A percentile compares a stretch with the other conserved stretches of the same genome.
These are phyloP conservation scores for Monosporozyma aerobia DNA, from an alignment of 805 yeast species.

Conservation along the genomic window DNA sequence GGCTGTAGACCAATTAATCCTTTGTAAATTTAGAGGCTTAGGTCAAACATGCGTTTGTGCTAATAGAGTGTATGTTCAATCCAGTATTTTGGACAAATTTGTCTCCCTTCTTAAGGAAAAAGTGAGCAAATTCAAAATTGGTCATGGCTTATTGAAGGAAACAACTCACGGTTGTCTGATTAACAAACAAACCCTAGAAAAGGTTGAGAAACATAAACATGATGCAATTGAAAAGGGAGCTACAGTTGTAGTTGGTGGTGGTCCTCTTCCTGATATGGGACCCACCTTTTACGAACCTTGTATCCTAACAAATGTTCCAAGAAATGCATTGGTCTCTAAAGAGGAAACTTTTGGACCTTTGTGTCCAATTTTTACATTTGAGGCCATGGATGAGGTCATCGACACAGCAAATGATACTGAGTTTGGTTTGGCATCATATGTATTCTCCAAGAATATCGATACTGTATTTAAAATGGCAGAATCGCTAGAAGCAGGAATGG, in stretches of 20 bases:
- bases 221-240: constrained; percentile 53
- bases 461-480: constrained; percentile 46
- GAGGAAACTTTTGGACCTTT: constrained; percentile 65
- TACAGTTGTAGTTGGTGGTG: constrained; percentile 41
- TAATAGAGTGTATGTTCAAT: constrained; percentile 49
- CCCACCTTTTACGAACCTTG: constrained; percentile 47
- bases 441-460: constrained; percentile 44
- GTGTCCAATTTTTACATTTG: constrained; percentile 47
- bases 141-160: constrained; percentile 44
- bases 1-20: constrained; percentile 45
- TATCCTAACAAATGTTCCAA: constrained; percentile 42
- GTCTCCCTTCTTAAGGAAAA: constrained; percentile 34
- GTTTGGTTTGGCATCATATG: constrained; percentile 52
- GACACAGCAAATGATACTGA: constrained; percentile 44
- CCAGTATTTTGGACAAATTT: constrained; percentile 41
- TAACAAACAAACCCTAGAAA: constrained; percentile 40
- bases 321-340: constrained; percentile 39
- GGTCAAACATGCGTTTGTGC: constrained; percentile 66
- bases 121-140: constrained; percentile 42
- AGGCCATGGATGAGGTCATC: constrained; percentile 45
- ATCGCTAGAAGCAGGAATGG: constrained; percentile 57
- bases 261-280: constrained; percentile 41
- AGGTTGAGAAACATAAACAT: constrained; percentile 44
- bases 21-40: constrained; percentile 49
- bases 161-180: constrained; percentile 52